Conservation (phyloP, 2,329 filamentous ascomycete genomes). For the Botryotinia narcissicola region DNA sequence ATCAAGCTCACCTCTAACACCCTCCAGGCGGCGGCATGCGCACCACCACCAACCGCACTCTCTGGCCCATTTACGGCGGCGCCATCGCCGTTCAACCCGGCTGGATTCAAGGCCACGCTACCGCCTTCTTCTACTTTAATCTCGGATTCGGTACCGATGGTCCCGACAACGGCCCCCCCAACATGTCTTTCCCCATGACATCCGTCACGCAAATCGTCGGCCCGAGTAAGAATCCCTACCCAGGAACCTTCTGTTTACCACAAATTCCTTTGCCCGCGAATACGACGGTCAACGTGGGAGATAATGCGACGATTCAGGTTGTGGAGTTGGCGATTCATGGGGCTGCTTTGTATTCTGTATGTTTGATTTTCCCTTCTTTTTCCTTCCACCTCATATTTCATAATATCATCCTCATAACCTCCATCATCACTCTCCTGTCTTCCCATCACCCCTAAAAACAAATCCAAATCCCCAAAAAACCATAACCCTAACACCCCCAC, state of each 20-base stretch:
- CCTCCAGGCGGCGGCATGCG: conserved; percentile 76
- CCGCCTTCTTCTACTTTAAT: conserved; percentile 86
- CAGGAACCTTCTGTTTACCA: conserved; percentile 83
- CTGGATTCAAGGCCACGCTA: conserved; percentile 88
- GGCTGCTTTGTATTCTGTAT: conserved; percentile 61
- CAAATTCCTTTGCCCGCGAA: conserved; percentile 81
- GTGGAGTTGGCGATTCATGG: conserved; percentile 83
- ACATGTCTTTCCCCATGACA: conserved; percentile 85
- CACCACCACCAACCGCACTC: conserved; percentile 77
- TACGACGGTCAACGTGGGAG: conserved; percentile 69
- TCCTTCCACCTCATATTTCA: background rate
- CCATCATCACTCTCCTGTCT: background rate
- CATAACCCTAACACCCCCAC: conserved; percentile 7
- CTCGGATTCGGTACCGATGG: conserved; percentile 75
- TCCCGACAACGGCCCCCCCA: conserved; percentile 64
- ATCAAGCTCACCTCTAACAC: background rate
- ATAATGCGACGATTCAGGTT: conserved; percentile 86
- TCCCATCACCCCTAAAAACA: background rate
- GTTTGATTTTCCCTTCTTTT: conserved; percentile 20
- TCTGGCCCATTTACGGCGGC: conserved; percentile 85
- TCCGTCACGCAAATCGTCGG: conserved; percentile 79
- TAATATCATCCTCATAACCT: background rate
- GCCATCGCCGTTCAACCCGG: conserved; percentile 89
- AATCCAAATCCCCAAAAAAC: background rate
- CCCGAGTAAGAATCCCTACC: conserved; percentile 79